Evolutionary conservation across 352 stramenopile species (phyloP).

Genomic region (Globisporangium mamillatum): DNA sequence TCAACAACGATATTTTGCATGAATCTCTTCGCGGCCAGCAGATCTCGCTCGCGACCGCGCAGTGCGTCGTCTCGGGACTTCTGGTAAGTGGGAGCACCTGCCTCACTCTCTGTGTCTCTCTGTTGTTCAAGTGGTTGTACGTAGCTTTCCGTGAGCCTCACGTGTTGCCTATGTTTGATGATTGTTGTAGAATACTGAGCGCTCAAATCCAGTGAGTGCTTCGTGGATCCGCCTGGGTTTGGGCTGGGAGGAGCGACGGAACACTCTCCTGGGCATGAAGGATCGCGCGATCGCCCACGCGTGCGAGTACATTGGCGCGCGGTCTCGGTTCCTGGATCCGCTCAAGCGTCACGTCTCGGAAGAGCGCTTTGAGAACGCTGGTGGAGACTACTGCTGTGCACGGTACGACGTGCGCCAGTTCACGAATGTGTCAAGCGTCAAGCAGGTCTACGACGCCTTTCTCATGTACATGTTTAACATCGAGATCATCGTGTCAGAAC

Average conservation of each 20-base stretch:
- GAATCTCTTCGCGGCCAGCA: conserved; percentile 32
- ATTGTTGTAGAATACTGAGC: neutral
- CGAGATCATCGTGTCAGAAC: conserved; percentile 4
- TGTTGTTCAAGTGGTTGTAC: neutral
- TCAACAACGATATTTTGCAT: conserved; percentile 10
- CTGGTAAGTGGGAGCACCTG: conserved; percentile 10
- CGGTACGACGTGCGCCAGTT: conserved; percentile 40
- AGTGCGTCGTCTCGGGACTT: conserved; percentile 36
- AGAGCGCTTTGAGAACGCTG: conserved; percentile 42
- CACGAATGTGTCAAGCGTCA: neutral
- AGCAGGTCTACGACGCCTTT: neutral
- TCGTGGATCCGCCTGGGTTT: conserved; percentile 37
- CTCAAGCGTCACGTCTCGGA: conserved; percentile 30
- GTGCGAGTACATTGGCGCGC: conserved; percentile 32
- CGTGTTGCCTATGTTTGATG: neutral
- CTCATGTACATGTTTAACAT: neutral
- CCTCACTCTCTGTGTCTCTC: too few relatives aligned
- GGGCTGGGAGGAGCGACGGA: conserved; percentile 24
- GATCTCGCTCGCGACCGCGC: conserved; percentile 28
- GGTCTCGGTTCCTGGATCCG: conserved; percentile 39
- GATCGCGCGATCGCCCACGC: conserved; percentile 37
- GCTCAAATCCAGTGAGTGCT: conserved; percentile 27
- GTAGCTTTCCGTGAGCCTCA: neutral
- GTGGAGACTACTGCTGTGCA: conserved; percentile 41
- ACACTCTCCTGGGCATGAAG: conserved; percentile 33